Base-by-base conservation (phyloP, 208 protist genomes). In the Tritrichomonas musculus region DNA sequence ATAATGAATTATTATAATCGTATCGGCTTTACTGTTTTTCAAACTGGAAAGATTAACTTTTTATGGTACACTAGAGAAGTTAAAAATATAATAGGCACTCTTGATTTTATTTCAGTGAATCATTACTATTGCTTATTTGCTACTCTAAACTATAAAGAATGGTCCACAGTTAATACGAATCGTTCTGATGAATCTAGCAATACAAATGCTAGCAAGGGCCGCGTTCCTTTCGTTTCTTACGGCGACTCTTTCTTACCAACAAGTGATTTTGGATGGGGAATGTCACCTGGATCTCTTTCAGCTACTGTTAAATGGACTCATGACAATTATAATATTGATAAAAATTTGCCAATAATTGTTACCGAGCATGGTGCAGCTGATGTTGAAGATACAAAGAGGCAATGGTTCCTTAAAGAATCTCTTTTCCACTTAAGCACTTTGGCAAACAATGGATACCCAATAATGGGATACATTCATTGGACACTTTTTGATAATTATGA, bases 401-500 rank as follows among this genome's bases (percentile, higher is more conserved):
- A 25, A 50, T 57, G 77, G 77, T 88, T 88, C 77, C 20, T 57
- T 41, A 1, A 20, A 14, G 41, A 88, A 39, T 53, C 41, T 22
- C 17, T 60, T 22, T 5, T 60, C 53, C 17, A 22, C 53, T 17
- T 88, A 13, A n/a, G 27, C 20, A 25, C 33, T 20, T 49, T 92
- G n/a, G 9, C 13, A 17, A 49, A 94, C n/a, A 94, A 95, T 17
- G 72, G 82, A 9, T 27, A 92, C 17, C 14, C 14, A 9, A 65
- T 95, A 33, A 20, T 22, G 4, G 94, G 92, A 57, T 95, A 95
- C n/a, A 72, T 94, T 49, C 77, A 57, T 27, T 95, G 94, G 94
- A 88, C 66, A 39, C 82, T 95, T n/a, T 4, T 94, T 5, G 94
- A 95, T 57, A 95, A 95, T 77, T 95, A 94, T 73, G 94, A 95